These are phyloP conservation scores for Cystobasidium slooffiae DNA, from an alignment of 1,284 basidiomycete species.

Conservation along the genomic window DNA sequence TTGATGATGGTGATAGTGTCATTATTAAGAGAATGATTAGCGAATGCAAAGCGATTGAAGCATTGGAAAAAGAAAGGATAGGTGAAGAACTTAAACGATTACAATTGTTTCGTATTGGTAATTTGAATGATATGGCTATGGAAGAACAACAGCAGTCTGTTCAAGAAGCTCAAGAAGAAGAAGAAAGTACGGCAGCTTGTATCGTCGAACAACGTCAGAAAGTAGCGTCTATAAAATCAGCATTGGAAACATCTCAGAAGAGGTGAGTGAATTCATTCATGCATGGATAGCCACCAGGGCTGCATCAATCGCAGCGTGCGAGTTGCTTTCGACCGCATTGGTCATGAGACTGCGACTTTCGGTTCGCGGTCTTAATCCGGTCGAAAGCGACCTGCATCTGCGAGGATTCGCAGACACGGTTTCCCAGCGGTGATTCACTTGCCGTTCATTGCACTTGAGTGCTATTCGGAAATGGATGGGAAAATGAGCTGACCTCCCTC, in stretches of 20 bases:
- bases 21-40: not conserved
- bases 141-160: constrained; percentile 10
- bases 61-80: constrained; percentile 30
- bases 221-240: constrained; percentile 11
- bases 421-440: too few relatives aligned
- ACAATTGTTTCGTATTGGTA: constrained; percentile 24
- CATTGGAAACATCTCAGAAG: constrained; percentile 1
- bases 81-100: constrained; percentile 30
- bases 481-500: too few relatives aligned
- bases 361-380: too few relatives aligned
- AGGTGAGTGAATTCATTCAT: not conserved
- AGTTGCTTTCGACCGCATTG: too few relatives aligned
- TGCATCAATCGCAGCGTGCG: not conserved
- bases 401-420: too few relatives aligned
- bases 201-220: constrained; percentile 28
- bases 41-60: constrained; percentile 26
- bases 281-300: too few relatives aligned
- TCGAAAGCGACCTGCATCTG: too few relatives aligned
- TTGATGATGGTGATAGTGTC: not conserved
- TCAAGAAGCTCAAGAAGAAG: too few relatives aligned
- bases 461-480: too few relatives aligned
- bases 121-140: constrained; percentile 16
- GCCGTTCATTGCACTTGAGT: not conserved
- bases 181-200: constrained; percentile 22
- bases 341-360: too few relatives aligned